Percentiles rank a stretch among this genome's conserved stretches.
phyloP scores from a whole-genome alignment of 2,329 filamentous ascomycete species.

The Cryphonectria nitschkei region DNA sequence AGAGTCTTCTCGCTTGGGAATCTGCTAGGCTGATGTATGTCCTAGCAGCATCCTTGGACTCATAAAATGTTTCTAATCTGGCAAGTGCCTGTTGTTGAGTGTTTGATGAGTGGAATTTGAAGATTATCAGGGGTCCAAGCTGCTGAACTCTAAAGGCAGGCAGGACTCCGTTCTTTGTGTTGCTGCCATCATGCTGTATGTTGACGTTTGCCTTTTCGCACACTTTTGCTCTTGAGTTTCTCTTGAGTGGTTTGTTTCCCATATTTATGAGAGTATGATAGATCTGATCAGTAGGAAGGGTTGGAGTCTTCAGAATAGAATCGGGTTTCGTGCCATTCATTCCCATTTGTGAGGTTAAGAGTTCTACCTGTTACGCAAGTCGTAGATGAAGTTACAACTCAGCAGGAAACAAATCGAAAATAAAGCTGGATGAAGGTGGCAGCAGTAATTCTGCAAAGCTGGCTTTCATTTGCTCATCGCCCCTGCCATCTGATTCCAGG shows the following conservation, averaged over 20 bases:
- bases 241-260: neutral
- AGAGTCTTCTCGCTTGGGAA: neutral
- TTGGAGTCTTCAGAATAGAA: neutral
- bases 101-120: neutral
- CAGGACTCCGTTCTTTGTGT: neutral
- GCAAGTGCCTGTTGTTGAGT: conserved; percentile 14
- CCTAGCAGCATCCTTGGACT: neutral
- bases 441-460: neutral
- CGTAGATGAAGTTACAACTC: neutral
- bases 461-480: neutral
- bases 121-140: conserved; percentile 32
- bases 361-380: too few species aligned
- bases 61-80: conserved; percentile 10
- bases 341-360: neutral
- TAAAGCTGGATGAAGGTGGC: neutral
- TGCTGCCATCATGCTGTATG: neutral
- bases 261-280: neutral
- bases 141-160: conserved; percentile 35
- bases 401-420: neutral
- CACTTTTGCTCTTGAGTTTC: too few species aligned
- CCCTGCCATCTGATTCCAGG: neutral
- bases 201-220: neutral
- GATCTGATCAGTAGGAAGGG: too few species aligned
- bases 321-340: neutral
- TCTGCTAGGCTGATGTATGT: conserved; percentile 8